Evolutionary conservation across 768 basidiomycete genomes (phyloP).

Genomic region (Pulveroboletus ravenelii): DNA sequence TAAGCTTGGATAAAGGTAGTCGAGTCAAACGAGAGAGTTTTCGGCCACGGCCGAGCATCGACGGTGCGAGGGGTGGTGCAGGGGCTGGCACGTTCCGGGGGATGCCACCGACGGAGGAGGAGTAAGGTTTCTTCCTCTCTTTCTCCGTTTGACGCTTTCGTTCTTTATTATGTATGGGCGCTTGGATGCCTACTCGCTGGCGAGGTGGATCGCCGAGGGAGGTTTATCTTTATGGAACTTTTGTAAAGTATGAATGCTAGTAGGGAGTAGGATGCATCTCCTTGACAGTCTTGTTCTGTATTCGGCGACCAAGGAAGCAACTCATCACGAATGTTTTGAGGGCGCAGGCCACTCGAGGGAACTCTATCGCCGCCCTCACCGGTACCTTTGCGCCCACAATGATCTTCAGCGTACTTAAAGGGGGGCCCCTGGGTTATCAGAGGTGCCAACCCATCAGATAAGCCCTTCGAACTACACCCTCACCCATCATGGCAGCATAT

Average conservation of each 20-base stretch:
- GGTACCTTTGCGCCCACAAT: background rate
- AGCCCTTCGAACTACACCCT: background rate
- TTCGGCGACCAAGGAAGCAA: background rate
- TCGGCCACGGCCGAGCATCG: conserved; percentile 73
- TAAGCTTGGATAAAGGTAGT: conserved; percentile 40
- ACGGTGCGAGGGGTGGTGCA: conserved; percentile 29
- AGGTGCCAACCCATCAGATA: background rate
- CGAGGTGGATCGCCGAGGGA: conserved; percentile 11
- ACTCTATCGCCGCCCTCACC: too few relatives aligned
- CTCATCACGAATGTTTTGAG: background rate
- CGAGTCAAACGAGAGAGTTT: conserved; percentile 72
- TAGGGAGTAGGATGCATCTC: background rate
- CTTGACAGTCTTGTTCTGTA: background rate
- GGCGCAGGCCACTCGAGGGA: too few relatives aligned
- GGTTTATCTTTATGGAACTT: conserved; percentile 23
- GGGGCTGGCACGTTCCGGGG: conserved; percentile 13
- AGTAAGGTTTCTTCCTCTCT: conserved; percentile 7
- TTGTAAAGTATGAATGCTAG: conserved; percentile 11
- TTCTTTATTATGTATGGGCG: background rate
- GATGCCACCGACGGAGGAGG: conserved; percentile 27
- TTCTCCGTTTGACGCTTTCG: background rate
- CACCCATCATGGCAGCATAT: conserved; percentile 19
- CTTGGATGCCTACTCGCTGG: conserved; percentile 18
- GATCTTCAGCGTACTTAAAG: conserved; percentile 12
- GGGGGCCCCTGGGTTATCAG: conserved; percentile 1